A percentile compares a stretch with the other conserved stretches of the same genome.
Evolutionary conservation across 2,329 filamentous ascomycete genomes (phyloP).

Genomic region (Hypoxylon sp.): DNA sequence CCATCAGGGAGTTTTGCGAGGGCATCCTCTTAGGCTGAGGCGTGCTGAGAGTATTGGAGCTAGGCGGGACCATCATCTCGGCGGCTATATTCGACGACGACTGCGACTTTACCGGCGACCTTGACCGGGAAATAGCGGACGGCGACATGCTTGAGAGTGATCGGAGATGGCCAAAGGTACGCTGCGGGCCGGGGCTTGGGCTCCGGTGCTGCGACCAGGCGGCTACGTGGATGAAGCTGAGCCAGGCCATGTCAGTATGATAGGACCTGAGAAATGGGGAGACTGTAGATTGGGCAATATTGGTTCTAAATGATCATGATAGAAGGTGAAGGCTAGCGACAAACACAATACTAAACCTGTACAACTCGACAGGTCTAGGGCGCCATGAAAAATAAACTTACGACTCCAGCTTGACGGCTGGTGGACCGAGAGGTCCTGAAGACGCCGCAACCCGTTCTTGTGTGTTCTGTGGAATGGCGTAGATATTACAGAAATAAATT

Average conservation of each 20-base stretch:
- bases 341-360: constrained; percentile 6
- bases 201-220: constrained; percentile 65
- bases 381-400: constrained; percentile 45
- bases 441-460: constrained; percentile 45
- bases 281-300: constrained; percentile 1
- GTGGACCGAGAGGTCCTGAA: constrained; percentile 52
- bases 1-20: constrained; percentile 61
- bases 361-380: constrained; percentile 6
- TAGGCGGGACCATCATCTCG: constrained; percentile 48
- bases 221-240: constrained; percentile 68
- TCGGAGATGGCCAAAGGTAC: constrained; percentile 65
- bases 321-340: constrained; percentile 10
- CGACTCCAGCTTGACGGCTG: constrained; percentile 56
- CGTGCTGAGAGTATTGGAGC: constrained; percentile 54
- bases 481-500: constrained; percentile 45
- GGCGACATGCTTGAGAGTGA: constrained; percentile 67
- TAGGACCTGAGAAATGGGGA: constrained; percentile 10
- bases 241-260: constrained; percentile 45
- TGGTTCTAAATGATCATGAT: background rate
- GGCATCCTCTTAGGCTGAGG: constrained; percentile 55
- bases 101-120: constrained; percentile 55
- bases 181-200: constrained; percentile 54
- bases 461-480: constrained; percentile 33
- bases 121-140: constrained; percentile 59
- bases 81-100: constrained; percentile 50